phyloP scores from a whole-genome alignment of 2,329 filamentous ascomycete species.

The Fusarium bulbicola region DNA sequence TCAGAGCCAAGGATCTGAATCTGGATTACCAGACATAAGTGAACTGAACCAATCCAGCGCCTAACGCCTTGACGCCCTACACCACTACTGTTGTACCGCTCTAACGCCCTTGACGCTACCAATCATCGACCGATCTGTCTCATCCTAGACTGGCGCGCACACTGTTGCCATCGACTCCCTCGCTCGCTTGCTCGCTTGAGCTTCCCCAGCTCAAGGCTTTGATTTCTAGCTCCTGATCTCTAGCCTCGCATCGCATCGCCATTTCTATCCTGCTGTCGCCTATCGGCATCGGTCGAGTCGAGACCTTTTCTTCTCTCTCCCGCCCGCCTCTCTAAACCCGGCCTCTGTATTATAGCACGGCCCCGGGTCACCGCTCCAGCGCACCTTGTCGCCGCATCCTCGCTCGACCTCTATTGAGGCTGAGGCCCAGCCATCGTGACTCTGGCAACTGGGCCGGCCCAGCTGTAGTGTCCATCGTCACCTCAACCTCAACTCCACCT shows the following conservation, averaged over 20 bases:
- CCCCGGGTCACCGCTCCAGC: slow-evolving; percentile 23
- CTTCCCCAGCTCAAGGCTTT: slow-evolving; percentile 28
- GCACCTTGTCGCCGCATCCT: slow-evolving; percentile 25
- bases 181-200: slow-evolving; percentile 21
- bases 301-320: slow-evolving; percentile 1
- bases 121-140: slow-evolving; percentile 43
- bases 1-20: slow-evolving; percentile 21
- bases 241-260: slow-evolving; percentile 27
- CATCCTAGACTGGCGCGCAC: slow-evolving; percentile 36
- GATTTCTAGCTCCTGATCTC: slow-evolving; percentile 29
- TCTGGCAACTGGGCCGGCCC: slow-evolving; percentile 43
- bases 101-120: slow-evolving; percentile 40
- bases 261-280: slow-evolving; percentile 16
- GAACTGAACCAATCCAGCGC: slow-evolving; percentile 28
- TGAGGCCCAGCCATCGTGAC: slow-evolving; percentile 39
- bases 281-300: slow-evolving; percentile 17
- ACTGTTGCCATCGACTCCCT: slow-evolving; percentile 37
- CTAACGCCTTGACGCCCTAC: slow-evolving; percentile 39
- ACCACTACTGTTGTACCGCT: slow-evolving; percentile 5
- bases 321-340: slow-evolving; percentile 7
- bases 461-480: slow-evolving; percentile 36
- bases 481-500: slow-evolving; percentile 15
- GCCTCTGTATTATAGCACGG: slow-evolving; percentile 12
- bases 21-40: background rate
- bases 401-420: slow-evolving; percentile 27